Percentiles rank a stretch among this genome's conserved stretches.
Evolutionary conservation across 1,139 yeast species (phyloP).

Genomic region (Pichia sp.): DNA sequence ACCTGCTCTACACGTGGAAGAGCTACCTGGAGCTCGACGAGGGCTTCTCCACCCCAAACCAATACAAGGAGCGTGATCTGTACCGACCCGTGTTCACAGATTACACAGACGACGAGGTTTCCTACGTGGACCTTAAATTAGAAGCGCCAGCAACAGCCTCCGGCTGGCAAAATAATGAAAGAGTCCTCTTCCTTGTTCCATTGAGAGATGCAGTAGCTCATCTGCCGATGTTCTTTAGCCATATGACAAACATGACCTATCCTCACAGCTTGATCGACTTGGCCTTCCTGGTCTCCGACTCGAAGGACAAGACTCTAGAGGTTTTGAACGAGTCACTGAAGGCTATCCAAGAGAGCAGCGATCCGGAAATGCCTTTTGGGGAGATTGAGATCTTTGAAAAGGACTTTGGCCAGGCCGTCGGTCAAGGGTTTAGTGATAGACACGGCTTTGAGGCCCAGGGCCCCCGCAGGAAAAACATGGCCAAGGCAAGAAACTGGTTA

Average conservation of each 20-base stretch:
- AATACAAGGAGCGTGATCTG: background rate
- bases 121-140: conserved; percentile 40
- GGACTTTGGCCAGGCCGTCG: conserved; percentile 79
- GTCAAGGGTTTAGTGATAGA: conserved; percentile 88
- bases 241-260: conserved; percentile 53
- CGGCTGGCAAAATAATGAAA: conserved; percentile 54
- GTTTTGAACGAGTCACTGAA: conserved; percentile 41
- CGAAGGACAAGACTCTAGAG: conserved; percentile 56
- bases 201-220: conserved; percentile 61
- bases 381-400: conserved; percentile 67
- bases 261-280: conserved; percentile 56
- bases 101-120: conserved; percentile 12
- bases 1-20: conserved; percentile 1
- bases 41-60: background rate
- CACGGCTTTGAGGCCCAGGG: conserved; percentile 91
- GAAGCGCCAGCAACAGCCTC: conserved; percentile 42
- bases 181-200: conserved; percentile 57
- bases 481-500: conserved; percentile 84
- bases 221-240: conserved; percentile 58
- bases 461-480: conserved; percentile 81
- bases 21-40: background rate
- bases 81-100: conserved; percentile 21
- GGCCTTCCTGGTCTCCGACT: conserved; percentile 56
- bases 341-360: conserved; percentile 43
- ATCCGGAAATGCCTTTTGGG: conserved; percentile 46